Conservation (phyloP, 2,329 filamentous ascomycete species). For the Phaeosphaeriaceae sp. region DNA sequence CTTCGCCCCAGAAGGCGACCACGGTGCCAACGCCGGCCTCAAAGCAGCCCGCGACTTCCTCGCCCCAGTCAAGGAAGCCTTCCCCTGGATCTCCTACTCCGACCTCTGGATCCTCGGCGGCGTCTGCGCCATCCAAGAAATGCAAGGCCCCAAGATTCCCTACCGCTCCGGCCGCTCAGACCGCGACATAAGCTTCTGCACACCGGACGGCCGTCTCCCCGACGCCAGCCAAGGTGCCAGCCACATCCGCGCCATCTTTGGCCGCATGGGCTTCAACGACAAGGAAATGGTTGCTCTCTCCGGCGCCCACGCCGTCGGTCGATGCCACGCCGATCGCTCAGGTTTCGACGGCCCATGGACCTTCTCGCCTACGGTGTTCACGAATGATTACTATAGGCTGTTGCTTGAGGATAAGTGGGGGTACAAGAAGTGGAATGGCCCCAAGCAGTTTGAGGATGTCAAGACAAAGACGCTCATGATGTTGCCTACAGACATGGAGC, state of each 20-base stretch:
- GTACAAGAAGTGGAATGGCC: slow-evolving; percentile 96
- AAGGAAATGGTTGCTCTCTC: slow-evolving; percentile 91
- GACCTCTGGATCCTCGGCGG: slow-evolving; percentile 95
- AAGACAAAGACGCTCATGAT: slow-evolving; percentile 92
- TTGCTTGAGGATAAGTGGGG: slow-evolving; percentile 92
- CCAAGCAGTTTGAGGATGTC: slow-evolving; percentile 89
- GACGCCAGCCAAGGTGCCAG: slow-evolving; percentile 77
- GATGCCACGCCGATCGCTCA: slow-evolving; percentile 86
- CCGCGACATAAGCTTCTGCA: slow-evolving; percentile 81
- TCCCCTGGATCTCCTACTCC: slow-evolving; percentile 95
- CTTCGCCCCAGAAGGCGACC: slow-evolving; percentile 84
- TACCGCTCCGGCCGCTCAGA: slow-evolving; percentile 88
- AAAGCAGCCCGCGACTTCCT: slow-evolving; percentile 88
- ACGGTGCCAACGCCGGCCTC: slow-evolving; percentile 93
- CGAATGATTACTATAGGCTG: slow-evolving; percentile 93
- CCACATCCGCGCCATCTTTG: slow-evolving; percentile 91
- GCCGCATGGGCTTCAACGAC: slow-evolving; percentile 97
- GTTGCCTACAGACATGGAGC: slow-evolving; percentile 88
- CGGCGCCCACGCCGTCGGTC: slow-evolving; percentile 82
- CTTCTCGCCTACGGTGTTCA: slow-evolving; percentile 80
- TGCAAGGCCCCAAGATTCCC: slow-evolving; percentile 86
- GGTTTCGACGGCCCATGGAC: slow-evolving; percentile 86
- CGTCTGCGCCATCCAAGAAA: slow-evolving; percentile 88
- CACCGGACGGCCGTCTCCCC: slow-evolving; percentile 88
- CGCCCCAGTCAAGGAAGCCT: slow-evolving; percentile 84